Evolutionary conservation across 345 rosid species (phyloP).

Genomic region (Orychophragmus violaceus): DNA sequence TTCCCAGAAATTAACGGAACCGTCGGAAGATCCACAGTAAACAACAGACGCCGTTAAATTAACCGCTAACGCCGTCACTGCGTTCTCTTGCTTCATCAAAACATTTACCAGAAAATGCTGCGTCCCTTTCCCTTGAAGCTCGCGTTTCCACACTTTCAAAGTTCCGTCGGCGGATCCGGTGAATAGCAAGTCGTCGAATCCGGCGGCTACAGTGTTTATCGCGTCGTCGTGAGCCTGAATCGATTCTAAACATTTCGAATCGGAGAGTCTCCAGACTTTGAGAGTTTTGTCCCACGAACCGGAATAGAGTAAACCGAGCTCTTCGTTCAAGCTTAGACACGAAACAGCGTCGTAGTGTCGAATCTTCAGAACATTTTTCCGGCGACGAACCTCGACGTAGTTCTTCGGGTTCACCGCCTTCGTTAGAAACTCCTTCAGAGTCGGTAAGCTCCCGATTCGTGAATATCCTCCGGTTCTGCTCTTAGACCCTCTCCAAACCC

Average conservation of each 20-base stretch:
- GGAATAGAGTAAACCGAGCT: slow-evolving; percentile 48
- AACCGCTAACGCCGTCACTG: slow-evolving; percentile 73
- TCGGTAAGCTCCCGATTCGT: slow-evolving; percentile 48
- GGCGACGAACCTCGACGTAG: slow-evolving; percentile 54
- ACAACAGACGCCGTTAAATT: slow-evolving; percentile 38
- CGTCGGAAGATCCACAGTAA: slow-evolving; percentile 71
- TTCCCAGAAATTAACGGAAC: slow-evolving; percentile 67
- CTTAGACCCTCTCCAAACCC: slow-evolving; percentile 49
- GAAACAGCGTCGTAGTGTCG: slow-evolving; percentile 61
- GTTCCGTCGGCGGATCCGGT: slow-evolving; percentile 74
- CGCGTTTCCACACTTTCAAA: slow-evolving; percentile 59
- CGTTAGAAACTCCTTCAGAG: slow-evolving; percentile 40
- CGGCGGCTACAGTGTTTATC: slow-evolving; percentile 45
- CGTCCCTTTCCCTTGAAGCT: slow-evolving; percentile 47
- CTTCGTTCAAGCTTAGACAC: slow-evolving; percentile 51
- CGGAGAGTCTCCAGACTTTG: slow-evolving; percentile 53
- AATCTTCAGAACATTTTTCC: slow-evolving; percentile 42
- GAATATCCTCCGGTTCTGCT: slow-evolving; percentile 34
- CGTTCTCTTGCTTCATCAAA: slow-evolving; percentile 59
- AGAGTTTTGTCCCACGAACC: slow-evolving; percentile 68
- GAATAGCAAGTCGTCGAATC: slow-evolving; percentile 44
- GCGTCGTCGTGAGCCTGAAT: slow-evolving; percentile 63
- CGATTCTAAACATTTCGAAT: slow-evolving; percentile 54
- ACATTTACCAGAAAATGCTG: slow-evolving; percentile 53
- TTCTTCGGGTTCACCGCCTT: slow-evolving; percentile 52